These are phyloP conservation scores for Phylloporus sp. DNA, from an alignment of 768 basidiomycete genomes.

Conservation along the genomic window DNA sequence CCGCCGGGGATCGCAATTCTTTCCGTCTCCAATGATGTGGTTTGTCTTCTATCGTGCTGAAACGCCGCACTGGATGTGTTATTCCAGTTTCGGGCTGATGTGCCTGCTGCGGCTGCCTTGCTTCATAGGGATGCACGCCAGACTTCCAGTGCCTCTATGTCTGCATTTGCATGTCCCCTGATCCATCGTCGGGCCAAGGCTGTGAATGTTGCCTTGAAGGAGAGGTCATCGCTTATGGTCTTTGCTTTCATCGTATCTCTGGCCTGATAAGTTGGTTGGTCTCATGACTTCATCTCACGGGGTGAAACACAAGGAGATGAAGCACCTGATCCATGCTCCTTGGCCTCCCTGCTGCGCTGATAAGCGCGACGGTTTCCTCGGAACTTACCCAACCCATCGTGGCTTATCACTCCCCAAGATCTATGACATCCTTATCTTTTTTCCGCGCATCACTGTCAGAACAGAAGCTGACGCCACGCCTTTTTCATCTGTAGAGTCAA, in stretches of 20 bases:
- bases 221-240: conserved; percentile 10
- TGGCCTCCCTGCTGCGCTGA: conserved; percentile 8
- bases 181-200: conserved; percentile 1
- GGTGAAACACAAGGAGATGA: conserved; percentile 7
- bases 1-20: not conserved
- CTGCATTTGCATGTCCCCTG: conserved; percentile 4
- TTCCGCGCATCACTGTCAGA: not conserved
- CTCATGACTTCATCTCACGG: conserved; percentile 5
- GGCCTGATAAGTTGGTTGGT: conserved; percentile 8
- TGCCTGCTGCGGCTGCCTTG: conserved; percentile 15
- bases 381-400: conserved; percentile 7
- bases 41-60: not conserved
- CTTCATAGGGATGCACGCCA: conserved; percentile 5
- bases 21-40: not conserved
- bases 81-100: not conserved
- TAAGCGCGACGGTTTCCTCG: conserved; percentile 8
- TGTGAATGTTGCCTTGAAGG: conserved; percentile 5
- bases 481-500: conserved; percentile 53
- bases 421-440: conserved; percentile 2
- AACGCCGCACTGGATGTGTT: conserved; percentile 3
- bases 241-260: conserved; percentile 1
- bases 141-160: not conserved
- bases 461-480: conserved; percentile 18
- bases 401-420: conserved; percentile 6
- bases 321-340: conserved; percentile 12